Percentiles rank a stretch among this genome's conserved stretches.
These are phyloP conservation scores for Tuber borchii DNA, from an alignment of 495 filamentous ascomycete species.

Conservation along the genomic window DNA sequence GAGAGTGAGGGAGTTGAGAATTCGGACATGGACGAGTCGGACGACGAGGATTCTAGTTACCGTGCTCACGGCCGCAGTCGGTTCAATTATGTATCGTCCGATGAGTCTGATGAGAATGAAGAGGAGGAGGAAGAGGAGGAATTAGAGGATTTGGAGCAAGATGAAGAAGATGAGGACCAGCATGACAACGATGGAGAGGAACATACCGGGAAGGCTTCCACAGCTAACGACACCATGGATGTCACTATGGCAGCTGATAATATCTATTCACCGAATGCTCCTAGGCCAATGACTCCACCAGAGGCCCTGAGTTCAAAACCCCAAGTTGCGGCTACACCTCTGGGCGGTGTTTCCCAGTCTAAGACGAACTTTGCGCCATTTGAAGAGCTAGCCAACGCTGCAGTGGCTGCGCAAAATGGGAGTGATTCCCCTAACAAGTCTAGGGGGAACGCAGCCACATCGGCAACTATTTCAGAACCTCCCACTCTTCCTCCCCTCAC, in stretches of 20 bases:
- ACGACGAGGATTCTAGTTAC: constrained; percentile 17
- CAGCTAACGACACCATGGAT: neutral
- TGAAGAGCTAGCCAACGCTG: constrained; percentile 32
- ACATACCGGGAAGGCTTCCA: constrained; percentile 1
- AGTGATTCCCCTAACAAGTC: neutral
- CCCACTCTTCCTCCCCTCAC: constrained; percentile 32
- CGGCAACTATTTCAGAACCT: constrained; percentile 23
- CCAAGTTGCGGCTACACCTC: constrained; percentile 8
- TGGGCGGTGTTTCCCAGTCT: constrained; percentile 11
- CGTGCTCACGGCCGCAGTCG: neutral
- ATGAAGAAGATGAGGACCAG: constrained; percentile 19
- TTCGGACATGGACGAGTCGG: constrained; percentile 2
- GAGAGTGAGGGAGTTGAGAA: constrained; percentile 9
- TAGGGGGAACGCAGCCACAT: constrained; percentile 18
- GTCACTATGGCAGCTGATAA: neutral
- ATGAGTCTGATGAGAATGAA: constrained; percentile 28
- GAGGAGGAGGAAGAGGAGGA: constrained; percentile 24
- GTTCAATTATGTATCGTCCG: constrained; percentile 5
- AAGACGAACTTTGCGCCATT: constrained; percentile 35
- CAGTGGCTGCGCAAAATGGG: constrained; percentile 23
- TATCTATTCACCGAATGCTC: constrained; percentile 9
- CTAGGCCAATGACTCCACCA: constrained; percentile 23
- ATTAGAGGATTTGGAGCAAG: constrained; percentile 19
- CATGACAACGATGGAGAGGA: constrained; percentile 10
- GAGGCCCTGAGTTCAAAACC: constrained; percentile 29